These are phyloP conservation scores for Exserohilum rostratum DNA, from an alignment of 2,329 filamentous ascomycete genomes.

Conservation along the genomic window DNA sequence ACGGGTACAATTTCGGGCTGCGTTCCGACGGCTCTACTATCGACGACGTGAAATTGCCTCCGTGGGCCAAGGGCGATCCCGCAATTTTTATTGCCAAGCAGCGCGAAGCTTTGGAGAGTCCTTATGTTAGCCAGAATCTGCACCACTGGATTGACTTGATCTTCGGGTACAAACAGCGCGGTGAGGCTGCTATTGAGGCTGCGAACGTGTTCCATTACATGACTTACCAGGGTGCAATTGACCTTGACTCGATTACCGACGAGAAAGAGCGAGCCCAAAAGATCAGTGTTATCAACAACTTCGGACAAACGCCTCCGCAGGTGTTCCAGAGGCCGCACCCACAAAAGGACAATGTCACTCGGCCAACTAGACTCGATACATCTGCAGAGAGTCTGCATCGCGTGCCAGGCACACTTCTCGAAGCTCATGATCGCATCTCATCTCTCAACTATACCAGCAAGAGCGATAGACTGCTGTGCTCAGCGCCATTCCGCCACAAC, in stretches of 20 bases:
- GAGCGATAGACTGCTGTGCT: slow-evolving; percentile 81
- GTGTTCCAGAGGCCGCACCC: slow-evolving; percentile 85
- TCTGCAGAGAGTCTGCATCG: slow-evolving; percentile 76
- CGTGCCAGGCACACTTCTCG: slow-evolving; percentile 76
- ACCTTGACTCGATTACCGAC: slow-evolving; percentile 89
- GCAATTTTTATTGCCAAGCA: slow-evolving; percentile 96
- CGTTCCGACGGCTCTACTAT: slow-evolving; percentile 82
- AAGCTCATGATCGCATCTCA: slow-evolving; percentile 78
- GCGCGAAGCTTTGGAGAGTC: slow-evolving; percentile 92
- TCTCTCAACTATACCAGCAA: slow-evolving; percentile 80
- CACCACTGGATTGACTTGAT: slow-evolving; percentile 96
- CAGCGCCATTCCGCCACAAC: slow-evolving; percentile 83
- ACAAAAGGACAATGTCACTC: slow-evolving; percentile 70
- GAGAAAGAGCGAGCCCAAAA: slow-evolving; percentile 84
- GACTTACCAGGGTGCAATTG: slow-evolving; percentile 91
- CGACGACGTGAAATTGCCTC: slow-evolving; percentile 85
- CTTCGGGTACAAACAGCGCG: slow-evolving; percentile 92
- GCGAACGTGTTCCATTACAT: slow-evolving; percentile 96
- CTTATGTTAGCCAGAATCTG: slow-evolving; percentile 85
- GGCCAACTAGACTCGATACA: slow-evolving; percentile 74
- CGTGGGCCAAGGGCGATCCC: slow-evolving; percentile 95
- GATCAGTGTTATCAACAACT: slow-evolving; percentile 97
- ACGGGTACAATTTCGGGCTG: slow-evolving; percentile 90
- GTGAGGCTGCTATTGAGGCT: slow-evolving; percentile 87
- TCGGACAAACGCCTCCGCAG: slow-evolving; percentile 95